phyloP scores from a whole-genome alignment of 2,329 filamentous ascomycete species.

The Ascochyta koolunga region DNA sequence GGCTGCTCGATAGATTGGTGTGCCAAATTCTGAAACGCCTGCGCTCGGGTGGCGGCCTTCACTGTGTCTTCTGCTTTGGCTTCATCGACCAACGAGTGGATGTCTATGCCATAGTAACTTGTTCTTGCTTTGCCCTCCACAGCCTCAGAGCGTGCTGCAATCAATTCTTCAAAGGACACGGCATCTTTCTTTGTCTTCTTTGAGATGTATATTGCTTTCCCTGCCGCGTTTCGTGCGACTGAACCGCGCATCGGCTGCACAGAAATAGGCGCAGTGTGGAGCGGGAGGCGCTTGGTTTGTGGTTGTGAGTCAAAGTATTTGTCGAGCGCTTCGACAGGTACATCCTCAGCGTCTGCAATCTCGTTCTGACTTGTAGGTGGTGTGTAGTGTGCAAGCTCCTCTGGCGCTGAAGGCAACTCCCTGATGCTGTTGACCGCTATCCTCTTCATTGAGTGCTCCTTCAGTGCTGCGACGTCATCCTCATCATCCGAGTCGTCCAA shows the following conservation, averaged over 20 bases:
- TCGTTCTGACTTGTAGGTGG: conserved; percentile 45
- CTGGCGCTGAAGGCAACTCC: conserved; percentile 32
- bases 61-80: conserved; percentile 66
- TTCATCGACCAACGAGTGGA: conserved; percentile 79
- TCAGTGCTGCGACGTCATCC: conserved; percentile 47
- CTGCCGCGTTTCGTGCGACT: conserved; percentile 58
- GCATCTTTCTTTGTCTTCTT: conserved; percentile 57
- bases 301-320: conserved; percentile 34
- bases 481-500: conserved; percentile 51
- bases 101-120: conserved; percentile 91
- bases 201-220: conserved; percentile 62
- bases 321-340: conserved; percentile 39
- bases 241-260: conserved; percentile 27
- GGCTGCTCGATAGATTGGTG: conserved; percentile 49
- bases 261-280: conserved; percentile 21
- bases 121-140: conserved; percentile 69
- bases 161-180: conserved; percentile 68
- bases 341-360: conserved; percentile 33
- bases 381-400: conserved; percentile 36
- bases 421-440: conserved; percentile 39
- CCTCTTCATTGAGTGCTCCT: conserved; percentile 48
- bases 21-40: conserved; percentile 32
- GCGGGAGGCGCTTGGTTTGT: conserved; percentile 21
- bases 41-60: conserved; percentile 34
- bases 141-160: conserved; percentile 70